Evolutionary conservation across 1,139 yeast species (phyloP).

Genomic region (Kodamaea sp.): DNA sequence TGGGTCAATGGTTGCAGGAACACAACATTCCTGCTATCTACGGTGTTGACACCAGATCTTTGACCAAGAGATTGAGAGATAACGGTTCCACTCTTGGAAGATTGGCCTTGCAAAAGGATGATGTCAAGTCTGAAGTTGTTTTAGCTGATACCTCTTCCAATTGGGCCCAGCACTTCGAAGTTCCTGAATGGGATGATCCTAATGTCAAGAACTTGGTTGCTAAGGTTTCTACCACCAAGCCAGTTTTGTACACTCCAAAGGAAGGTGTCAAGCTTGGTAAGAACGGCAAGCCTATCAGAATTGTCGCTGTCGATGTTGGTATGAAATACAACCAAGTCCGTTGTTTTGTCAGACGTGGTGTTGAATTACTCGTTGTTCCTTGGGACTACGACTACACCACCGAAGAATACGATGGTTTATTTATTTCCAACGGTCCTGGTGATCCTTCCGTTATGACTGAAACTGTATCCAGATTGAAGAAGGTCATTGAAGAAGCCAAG

Average conservation of each 20-base stretch:
- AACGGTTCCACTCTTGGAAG: constrained; percentile 94
- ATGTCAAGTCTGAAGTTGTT: constrained; percentile 40
- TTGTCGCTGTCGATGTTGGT: constrained; percentile 94
- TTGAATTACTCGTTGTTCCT: constrained; percentile 93
- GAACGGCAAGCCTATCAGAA: constrained; percentile 77
- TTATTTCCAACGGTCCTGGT: constrained; percentile 98
- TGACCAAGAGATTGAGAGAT: constrained; percentile 90
- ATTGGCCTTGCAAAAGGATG: constrained; percentile 59
- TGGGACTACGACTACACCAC: constrained; percentile 85
- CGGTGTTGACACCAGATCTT: constrained; percentile 95
- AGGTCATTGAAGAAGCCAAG: constrained; percentile 59
- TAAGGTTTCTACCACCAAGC: constrained; percentile 77
- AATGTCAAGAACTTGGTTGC: constrained; percentile 90
- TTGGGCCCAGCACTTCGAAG: constrained; percentile 67
- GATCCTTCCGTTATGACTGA: constrained; percentile 86
- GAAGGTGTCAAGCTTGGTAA: constrained; percentile 54
- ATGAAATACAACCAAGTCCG: constrained; percentile 97
- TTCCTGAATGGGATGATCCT: constrained; percentile 93
- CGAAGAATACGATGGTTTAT: constrained; percentile 89
- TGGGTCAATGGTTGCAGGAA: constrained; percentile 91
- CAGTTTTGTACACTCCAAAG: constrained; percentile 65
- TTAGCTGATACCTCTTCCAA: constrained; percentile 24
- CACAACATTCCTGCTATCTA: constrained; percentile 94
- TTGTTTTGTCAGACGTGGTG: constrained; percentile 95
- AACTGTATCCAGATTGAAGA: constrained; percentile 59